Conservation (phyloP, 768 basidiomycete species). For the Podaxis sp. region DNA sequence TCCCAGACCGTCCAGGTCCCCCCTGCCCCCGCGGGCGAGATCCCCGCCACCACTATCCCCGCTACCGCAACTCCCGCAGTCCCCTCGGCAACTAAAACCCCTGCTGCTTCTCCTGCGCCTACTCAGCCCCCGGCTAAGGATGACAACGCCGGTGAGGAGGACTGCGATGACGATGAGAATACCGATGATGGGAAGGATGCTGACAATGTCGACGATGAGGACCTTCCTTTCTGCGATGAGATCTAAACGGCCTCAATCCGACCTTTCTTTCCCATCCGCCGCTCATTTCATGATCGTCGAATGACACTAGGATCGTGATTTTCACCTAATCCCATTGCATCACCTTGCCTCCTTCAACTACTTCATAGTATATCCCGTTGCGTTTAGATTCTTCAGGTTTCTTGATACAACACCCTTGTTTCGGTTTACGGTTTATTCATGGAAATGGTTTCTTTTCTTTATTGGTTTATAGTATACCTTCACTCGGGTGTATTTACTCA, state of each 20-base stretch:
- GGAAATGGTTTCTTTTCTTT: neutral
- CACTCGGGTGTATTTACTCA: conserved; percentile 1
- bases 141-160: conserved; percentile 18
- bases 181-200: conserved; percentile 20
- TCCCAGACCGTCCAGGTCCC: conserved; percentile 40
- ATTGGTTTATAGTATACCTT: neutral
- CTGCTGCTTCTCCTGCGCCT: conserved; percentile 4
- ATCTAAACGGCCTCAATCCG: conserved; percentile 24
- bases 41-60: conserved; percentile 30
- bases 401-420: neutral
- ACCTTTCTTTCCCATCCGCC: conserved; percentile 34
- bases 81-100: conserved; percentile 19
- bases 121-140: conserved; percentile 10
- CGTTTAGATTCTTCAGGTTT: neutral
- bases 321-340: neutral
- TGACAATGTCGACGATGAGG: conserved; percentile 31
- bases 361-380: neutral
- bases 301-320: neutral
- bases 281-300: neutral
- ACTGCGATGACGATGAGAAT: conserved; percentile 15
- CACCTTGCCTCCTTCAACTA: neutral
- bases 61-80: conserved; percentile 26
- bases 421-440: neutral
- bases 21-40: conserved; percentile 29
- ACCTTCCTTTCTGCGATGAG: conserved; percentile 54